Evolutionary conservation across 2,329 filamentous ascomycete species (phyloP).

Genomic region (Acephala macrosclerotiorum): DNA sequence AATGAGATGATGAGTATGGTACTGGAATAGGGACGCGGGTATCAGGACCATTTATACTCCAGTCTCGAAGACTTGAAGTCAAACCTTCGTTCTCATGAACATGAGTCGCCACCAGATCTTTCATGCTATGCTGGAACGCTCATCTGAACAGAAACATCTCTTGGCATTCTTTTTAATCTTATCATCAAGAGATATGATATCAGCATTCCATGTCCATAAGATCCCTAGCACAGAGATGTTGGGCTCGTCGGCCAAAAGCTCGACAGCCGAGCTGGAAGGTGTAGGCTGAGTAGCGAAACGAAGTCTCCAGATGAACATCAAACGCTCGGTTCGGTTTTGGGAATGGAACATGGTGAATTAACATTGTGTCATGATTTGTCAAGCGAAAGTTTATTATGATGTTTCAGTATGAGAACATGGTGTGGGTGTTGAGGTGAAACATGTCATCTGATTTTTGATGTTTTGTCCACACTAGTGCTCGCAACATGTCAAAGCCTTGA

Average conservation of each 20-base stretch:
- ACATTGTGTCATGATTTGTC: neutral
- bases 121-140: neutral
- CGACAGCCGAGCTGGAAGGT: neutral
- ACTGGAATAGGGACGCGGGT: neutral
- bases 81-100: neutral
- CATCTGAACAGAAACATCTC: neutral
- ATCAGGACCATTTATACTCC: neutral
- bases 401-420: neutral
- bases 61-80: neutral
- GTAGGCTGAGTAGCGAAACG: neutral
- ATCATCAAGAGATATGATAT: neutral
- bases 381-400: slow-evolving; percentile 1
- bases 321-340: neutral
- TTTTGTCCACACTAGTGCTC: neutral
- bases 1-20: neutral
- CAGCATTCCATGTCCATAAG: neutral
- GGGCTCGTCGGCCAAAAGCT: neutral
- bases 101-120: neutral
- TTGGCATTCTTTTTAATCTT: neutral
- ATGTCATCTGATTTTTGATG: slow-evolving; percentile 2
- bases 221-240: neutral
- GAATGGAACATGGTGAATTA: neutral
- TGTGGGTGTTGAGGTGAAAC: neutral
- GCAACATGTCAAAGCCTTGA: neutral
- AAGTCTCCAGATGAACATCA: neutral